Base-by-base conservation (phyloP, 495 filamentous ascomycete species). In the Ramalina peruviana region DNA sequence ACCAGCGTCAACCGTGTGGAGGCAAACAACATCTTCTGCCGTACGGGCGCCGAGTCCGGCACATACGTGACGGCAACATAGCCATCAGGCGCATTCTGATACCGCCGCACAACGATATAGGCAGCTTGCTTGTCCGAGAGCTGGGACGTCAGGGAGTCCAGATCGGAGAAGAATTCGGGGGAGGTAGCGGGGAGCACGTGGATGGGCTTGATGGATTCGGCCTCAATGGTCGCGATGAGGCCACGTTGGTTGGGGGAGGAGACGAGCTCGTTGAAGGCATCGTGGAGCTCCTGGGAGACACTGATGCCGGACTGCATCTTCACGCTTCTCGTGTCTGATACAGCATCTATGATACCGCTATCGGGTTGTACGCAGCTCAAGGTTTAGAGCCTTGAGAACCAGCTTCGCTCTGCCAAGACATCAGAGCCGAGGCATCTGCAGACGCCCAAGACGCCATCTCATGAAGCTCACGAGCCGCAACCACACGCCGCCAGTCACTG, bases 11-110 rank as follows among this genome's bases (percentile, higher is more conserved):
- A 71, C 37, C 88, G 78, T 16, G 92, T 94, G 38, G 84, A 79
- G 33, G 92, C 90, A 65, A 96, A 94, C 45, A 98, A 77, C 73
- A 88, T 97, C 75, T 98, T 98, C 56, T 90, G 83, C 38, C 92
- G 82, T 37, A 98, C 92, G 16, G 84, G 84, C 5, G 92, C 90
- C 48, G 82, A 66, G 61, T 88, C 86, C 3, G 92, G 92, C 40
- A 98, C 85, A 62, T 94, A 96, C 27, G 92, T 89, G 40, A 96
- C 68, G 41, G 85, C 85, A 46, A 88, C 65, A 53, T 92, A 80
- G 19, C 62, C 60, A 19, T 68, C 62, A 11, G 58, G 36, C 3
- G 71, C 71, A 9, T 64, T 55, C 37, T 72, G 62, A 51, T 81
- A 74, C 27, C 81, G 78, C 5, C 89, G 83, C 38, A 95, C 79